These are phyloP conservation scores for Aureobasidium sp. DNA, from an alignment of 2,329 filamentous ascomycete species.

Conservation along the genomic window DNA sequence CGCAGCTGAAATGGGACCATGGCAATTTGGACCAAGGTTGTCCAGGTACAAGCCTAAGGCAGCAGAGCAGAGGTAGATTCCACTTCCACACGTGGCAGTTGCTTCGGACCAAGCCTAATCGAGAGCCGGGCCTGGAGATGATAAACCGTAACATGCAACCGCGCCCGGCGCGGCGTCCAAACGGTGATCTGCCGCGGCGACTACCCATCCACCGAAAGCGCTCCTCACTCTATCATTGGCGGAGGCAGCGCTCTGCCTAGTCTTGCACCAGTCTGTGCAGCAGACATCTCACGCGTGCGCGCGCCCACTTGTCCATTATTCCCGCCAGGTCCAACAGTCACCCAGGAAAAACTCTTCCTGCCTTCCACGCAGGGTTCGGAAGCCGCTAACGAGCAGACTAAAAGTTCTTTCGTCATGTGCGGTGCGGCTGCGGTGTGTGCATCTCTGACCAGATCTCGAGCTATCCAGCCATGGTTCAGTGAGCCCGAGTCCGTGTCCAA, in stretches of 20 bases:
- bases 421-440: slow-evolving; percentile 14
- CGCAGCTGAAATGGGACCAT: neutral
- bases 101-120: slow-evolving; percentile 15
- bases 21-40: neutral
- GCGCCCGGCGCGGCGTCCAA: slow-evolving; percentile 1
- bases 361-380: slow-evolving; percentile 11
- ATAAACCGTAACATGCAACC: slow-evolving; percentile 14
- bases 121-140: neutral
- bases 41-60: neutral
- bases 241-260: neutral
- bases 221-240: slow-evolving; percentile 4
- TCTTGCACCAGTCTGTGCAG: slow-evolving; percentile 14
- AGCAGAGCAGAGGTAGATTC: neutral
- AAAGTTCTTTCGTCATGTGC: slow-evolving; percentile 15
- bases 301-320: slow-evolving; percentile 9
- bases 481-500: slow-evolving; percentile 13
- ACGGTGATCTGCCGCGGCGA: slow-evolving; percentile 13
- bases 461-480: slow-evolving; percentile 13
- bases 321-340: slow-evolving; percentile 12
- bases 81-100: slow-evolving; percentile 11
- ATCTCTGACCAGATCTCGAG: slow-evolving; percentile 14
- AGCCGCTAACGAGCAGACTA: slow-evolving; percentile 13
- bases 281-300: slow-evolving; percentile 9
- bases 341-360: slow-evolving; percentile 12
- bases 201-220: neutral